These are phyloP conservation scores for Lotmaria passim DNA, from an alignment of 208 protist genomes.

Conservation along the genomic window DNA sequence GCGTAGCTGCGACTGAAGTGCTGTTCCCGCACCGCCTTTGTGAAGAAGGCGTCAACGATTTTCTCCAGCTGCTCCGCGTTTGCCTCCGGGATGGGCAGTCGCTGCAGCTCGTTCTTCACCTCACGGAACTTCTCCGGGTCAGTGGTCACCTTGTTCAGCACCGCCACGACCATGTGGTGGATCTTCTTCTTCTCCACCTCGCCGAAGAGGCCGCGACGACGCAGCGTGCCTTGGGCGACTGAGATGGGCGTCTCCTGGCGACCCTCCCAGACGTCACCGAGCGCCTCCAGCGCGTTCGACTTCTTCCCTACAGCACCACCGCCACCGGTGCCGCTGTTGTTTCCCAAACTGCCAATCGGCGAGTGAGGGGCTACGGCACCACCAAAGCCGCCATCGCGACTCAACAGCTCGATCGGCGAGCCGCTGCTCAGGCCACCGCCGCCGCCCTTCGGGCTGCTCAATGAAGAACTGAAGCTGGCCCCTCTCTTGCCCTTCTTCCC, in stretches of 20 bases:
- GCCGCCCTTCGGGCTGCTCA: slow-evolving; percentile 11
- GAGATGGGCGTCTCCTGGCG: slow-evolving; percentile 74
- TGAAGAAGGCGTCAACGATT: slow-evolving; percentile 83
- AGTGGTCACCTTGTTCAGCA: slow-evolving; percentile 87
- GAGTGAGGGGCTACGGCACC: slow-evolving; percentile 12
- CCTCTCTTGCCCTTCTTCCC: slow-evolving; percentile 23
- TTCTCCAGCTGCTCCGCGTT: slow-evolving; percentile 68
- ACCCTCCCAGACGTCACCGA: slow-evolving; percentile 72
- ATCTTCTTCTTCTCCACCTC: slow-evolving; percentile 71
- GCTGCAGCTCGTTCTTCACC: slow-evolving; percentile 85
- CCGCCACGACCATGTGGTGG: slow-evolving; percentile 76
- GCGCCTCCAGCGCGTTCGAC: slow-evolving; percentile 42
- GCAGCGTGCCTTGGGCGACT: slow-evolving; percentile 40
- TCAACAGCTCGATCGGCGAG: slow-evolving; percentile 8
- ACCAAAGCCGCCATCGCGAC: slow-evolving; percentile 10
- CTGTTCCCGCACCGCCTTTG: slow-evolving; percentile 78
- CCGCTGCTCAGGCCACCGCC: background rate
- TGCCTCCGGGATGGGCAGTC: slow-evolving; percentile 82
- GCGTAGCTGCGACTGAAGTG: slow-evolving; percentile 80
- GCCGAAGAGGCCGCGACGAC: slow-evolving; percentile 78
- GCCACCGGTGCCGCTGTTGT: slow-evolving; percentile 1
- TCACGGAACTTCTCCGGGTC: slow-evolving; percentile 80
- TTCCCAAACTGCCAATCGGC: background rate
- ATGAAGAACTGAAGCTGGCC: background rate
- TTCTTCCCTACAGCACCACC: slow-evolving; percentile 11